Evolutionary conservation across 2,329 filamentous ascomycete species (phyloP).

Genomic region (Knoxdaviesia capensis): DNA sequence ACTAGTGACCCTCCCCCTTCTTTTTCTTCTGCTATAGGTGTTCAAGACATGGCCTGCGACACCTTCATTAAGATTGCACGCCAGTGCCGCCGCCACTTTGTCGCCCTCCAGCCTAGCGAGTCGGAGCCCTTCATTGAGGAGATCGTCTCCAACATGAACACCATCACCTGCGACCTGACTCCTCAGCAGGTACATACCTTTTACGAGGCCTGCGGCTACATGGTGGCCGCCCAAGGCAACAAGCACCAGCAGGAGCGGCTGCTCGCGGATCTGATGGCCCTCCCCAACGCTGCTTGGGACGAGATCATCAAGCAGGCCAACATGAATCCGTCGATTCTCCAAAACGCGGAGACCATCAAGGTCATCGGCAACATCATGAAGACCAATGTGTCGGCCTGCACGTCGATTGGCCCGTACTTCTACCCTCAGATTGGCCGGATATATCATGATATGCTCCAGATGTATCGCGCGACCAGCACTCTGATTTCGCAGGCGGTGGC

Average conservation of each 20-base stretch:
- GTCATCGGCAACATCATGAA: slow-evolving; percentile 99
- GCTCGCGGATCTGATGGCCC: slow-evolving; percentile 77
- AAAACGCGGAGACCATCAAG: slow-evolving; percentile 91
- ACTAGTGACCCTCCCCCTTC: background rate
- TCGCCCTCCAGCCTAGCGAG: slow-evolving; percentile 86
- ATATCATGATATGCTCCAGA: slow-evolving; percentile 95
- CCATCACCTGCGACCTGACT: slow-evolving; percentile 86
- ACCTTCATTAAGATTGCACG: slow-evolving; percentile 99
- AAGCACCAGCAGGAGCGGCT: slow-evolving; percentile 84
- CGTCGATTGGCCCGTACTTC: slow-evolving; percentile 91
- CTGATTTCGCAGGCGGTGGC: slow-evolving; percentile 87
- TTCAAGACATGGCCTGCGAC: slow-evolving; percentile 99
- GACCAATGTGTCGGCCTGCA: slow-evolving; percentile 97
- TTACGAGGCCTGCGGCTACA: slow-evolving; percentile 96
- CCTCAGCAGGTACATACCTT: slow-evolving; percentile 98
- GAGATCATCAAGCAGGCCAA: slow-evolving; percentile 80
- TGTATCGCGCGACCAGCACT: slow-evolving; percentile 94
- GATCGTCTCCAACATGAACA: slow-evolving; percentile 86
- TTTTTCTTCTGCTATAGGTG: slow-evolving; percentile 28
- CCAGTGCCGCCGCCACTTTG: slow-evolving; percentile 93
- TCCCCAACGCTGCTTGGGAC: slow-evolving; percentile 90
- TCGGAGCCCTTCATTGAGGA: slow-evolving; percentile 95
- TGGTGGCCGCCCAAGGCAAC: slow-evolving; percentile 96
- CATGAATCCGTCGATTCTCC: slow-evolving; percentile 64
- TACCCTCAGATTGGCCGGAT: slow-evolving; percentile 96